Base-by-base conservation (phyloP, 202 grass and related monocot genomes). In the Saccharum hybrid region DNA sequence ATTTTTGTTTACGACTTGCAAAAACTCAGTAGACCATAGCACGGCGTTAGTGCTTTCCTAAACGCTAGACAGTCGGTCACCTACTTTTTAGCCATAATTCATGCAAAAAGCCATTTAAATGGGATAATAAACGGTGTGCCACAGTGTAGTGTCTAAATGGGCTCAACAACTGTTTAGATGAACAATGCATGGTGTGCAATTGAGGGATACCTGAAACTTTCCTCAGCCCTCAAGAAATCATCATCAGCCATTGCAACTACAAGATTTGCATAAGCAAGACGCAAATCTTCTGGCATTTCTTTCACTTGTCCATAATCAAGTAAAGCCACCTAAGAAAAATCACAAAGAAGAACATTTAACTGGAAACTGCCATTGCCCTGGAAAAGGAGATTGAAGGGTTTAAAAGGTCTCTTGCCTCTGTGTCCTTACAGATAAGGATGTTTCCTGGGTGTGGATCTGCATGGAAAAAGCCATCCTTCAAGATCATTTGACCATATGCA, bases 261-360 rank as follows among this genome's bases (percentile, higher is more conserved):
- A 87, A 98, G 93, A 89, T 95, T 95, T 86, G 96, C 96, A 86
- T 98, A 98, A 87, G 89, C 91, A 81, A 98, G 93, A 46, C 96
- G 87, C 81, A 98, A 88, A 77, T 86, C 81, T 8, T 98, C 89
- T 70, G 92, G 89, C 79, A 98, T 92, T 90, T 95, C 76, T 85
- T 98, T 98, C 81, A 98, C 96, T 93, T 98, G 96, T 85, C 96
- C 96, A 80, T 95, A 98, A 90, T 98, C 96, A 90, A 98, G 92
- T 71, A 98, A 95, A 63, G 92, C 92, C 79, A 98, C 96, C 96
- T 98, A 85, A 83, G 66, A 8, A 85, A 67, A 36, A 67, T 2
- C 51, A 78, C 48, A 77, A 40, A 77, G 64, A 82, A 68, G 33
- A 79, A 77, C 34, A 52, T 82, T 67, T 49, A 83, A 39, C 68